Base-by-base conservation (phyloP, 116 monocot genomes). In the Phalaenopsis hybrid region DNA sequence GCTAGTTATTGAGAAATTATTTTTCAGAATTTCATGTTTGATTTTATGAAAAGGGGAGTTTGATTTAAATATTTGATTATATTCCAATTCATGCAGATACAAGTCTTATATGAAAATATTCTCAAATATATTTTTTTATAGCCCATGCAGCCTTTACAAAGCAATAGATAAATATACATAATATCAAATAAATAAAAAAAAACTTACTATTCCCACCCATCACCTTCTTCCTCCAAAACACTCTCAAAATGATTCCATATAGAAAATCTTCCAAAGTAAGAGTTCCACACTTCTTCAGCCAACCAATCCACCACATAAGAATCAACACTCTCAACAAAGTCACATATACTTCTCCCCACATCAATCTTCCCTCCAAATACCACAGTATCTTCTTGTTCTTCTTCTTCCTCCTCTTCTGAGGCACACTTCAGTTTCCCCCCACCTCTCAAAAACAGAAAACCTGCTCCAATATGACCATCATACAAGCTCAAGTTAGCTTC, bases 201-300 rank as follows among this genome's bases (percentile, higher is more conserved):
- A 4, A 61, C 61, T 17, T 6, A 5, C 23, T 0, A 25, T 65
- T 23, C 23, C 23, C 25, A 65, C 9, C 1, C 25, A 8, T 65
- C 25, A 20, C n/a, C 7, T 23, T 65, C 65, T 55, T 55, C n/a
- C 65, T 74, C 78, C 9, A 44, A 25, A 17, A 70, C 49, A 77
- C 51, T 79, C 8, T 44, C 52, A 18, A 16, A 45, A 17, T 79
- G 74, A 76, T 85, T 78, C 89, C 89, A 91, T 59, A 20, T 89
- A 52, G 87, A 91, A 57, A 69, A 85, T 65, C 76, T 83, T 25
- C 88, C 91, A 78, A 88, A 88, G 57, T 89, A 91, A 76, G 78
- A 79, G 70, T 91, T 83, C 91, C 91, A 91, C 44, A 86, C 55
- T 67, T 81, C 85, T 83, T 85, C 89, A 83, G 91, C 89, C 79